Percentiles rank a stretch among this genome's conserved stretches.
phyloP scores from a whole-genome alignment of 2,329 filamentous ascomycete genomes.

The Pseudogymnoascus sp. region DNA sequence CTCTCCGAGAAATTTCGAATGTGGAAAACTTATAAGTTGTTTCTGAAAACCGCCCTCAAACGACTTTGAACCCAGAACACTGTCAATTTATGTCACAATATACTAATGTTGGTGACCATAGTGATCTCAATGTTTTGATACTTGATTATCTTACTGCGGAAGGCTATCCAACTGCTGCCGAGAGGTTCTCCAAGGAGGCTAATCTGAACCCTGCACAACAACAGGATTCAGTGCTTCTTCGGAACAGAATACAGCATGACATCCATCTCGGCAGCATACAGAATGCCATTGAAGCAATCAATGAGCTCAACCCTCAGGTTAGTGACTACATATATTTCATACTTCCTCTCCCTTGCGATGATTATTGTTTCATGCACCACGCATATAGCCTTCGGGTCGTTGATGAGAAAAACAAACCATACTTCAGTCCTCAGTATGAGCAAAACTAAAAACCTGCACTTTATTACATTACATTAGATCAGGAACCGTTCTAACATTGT shows the following conservation, averaged over 20 bases:
- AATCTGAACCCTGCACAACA: conserved; percentile 72
- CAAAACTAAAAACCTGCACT: conserved; percentile 27
- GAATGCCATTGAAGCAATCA: conserved; percentile 75
- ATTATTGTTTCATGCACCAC: conserved; percentile 99
- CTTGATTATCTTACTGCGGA: conserved; percentile 96
- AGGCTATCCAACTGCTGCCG: conserved; percentile 85
- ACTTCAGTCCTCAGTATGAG: conserved; percentile 87
- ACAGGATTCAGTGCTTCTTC: conserved; percentile 62
- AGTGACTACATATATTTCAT: conserved; percentile 30
- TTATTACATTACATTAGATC: conserved; percentile 15
- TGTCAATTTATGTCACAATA: not conserved
- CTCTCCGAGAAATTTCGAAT: conserved; percentile 87
- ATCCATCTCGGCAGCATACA: conserved; percentile 84
- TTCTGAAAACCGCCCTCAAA: conserved; percentile 43
- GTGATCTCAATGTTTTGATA: conserved; percentile 90
- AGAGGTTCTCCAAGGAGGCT: conserved; percentile 88
- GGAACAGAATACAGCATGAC: conserved; percentile 74
- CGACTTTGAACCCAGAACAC: not conserved
- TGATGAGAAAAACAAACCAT: conserved; percentile 76
- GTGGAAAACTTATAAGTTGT: conserved; percentile 85
- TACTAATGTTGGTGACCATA: conserved; percentile 32
- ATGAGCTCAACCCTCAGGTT: conserved; percentile 88
- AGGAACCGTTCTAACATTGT: conserved; percentile 15
- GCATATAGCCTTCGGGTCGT: conserved; percentile 79
- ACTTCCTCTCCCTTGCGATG: conserved; percentile 49